These are phyloP conservation scores for Plasmodium vivax DNA, from an alignment of 169 alveolate genomes.

Conservation along the genomic window DNA sequence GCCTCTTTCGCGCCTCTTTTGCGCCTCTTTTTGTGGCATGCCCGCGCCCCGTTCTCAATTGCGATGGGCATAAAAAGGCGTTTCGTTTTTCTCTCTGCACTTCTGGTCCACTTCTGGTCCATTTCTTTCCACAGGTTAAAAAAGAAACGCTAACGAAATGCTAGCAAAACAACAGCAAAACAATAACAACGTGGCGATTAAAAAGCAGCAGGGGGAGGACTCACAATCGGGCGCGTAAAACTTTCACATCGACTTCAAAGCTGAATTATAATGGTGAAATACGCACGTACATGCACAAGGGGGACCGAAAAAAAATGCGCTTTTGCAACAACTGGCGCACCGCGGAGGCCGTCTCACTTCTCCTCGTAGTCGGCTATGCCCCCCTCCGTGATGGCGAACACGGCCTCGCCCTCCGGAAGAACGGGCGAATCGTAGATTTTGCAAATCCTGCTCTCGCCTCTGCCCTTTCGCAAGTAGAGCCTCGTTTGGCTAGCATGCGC, in stretches of 20 bases:
- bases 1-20: too few species aligned
- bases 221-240: background rate
- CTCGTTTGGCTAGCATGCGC: conserved; percentile 99
- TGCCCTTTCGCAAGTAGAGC: conserved; percentile 90
- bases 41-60: background rate
- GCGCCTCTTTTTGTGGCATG: background rate
- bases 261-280: background rate
- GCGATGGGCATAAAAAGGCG: background rate
- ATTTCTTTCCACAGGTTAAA: background rate
- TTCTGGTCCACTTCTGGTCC: background rate
- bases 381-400: conserved; percentile 93
- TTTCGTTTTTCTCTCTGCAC: background rate
- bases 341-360: conserved; percentile 20
- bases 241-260: background rate
- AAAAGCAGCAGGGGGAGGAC: background rate
- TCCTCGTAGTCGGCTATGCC: conserved; percentile 92
- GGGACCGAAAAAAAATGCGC: background rate
- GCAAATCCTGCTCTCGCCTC: conserved; percentile 96
- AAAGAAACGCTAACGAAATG: background rate
- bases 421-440: conserved; percentile 98
- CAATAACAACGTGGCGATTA: background rate
- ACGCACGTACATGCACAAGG: background rate
- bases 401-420: conserved; percentile 98
- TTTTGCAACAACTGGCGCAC: background rate
- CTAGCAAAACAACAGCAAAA: background rate